Evolutionary conservation across 179 eudicot species (phyloP), one percentile per base, ranked within the genome.

Genomic region (Heliamphora pulchella): DNA sequence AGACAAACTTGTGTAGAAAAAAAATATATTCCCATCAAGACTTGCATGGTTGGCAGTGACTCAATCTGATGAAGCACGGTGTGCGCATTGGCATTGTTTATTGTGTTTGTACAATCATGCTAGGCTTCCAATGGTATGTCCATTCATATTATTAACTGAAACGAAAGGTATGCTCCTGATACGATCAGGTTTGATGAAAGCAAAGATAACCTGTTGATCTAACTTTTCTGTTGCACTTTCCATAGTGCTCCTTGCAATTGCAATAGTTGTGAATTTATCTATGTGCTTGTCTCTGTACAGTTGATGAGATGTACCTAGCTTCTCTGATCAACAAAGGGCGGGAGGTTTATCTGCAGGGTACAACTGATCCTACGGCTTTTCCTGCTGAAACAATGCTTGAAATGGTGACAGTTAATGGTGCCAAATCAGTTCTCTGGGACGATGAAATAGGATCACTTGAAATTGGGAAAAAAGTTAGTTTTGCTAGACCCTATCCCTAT

Each of bases 261-360:
- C 43, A n/a, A 59, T 18, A 17, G 13, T 48, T 51, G 43, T 51
- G 65, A 22, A 63, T 50, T 11, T 9, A 66, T 73, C 4, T 46
- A 55, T 59, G 75, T 6, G 46, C 31, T 67, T 68, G 58, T 44
- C 51, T 2, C 55, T 79, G 48, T 88, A 84, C 82, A 94, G 98
- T 94, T 86, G 98, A 94, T 89, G 98, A 93, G 85, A 94, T 94
- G 98, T 94, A 93, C 86, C 87, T 94, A 43, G 98, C 98, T 79
- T 94, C 98, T 64, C 87, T 93, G 78, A 88, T 93, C 82, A 94
- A 94, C 86, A 94, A 93, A 89, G 98, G 97, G 20, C 80, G 92
- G 75, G 94, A 90, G 87, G 97, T 84, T 74, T 89, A 84, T 79
- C 18, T 64, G 9, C 90, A 80, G 75, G 94, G 98, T 74, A 89